Evolutionary conservation across 371 early-diverging fungal species (phyloP).

Genomic region (Mortierella sp.): DNA sequence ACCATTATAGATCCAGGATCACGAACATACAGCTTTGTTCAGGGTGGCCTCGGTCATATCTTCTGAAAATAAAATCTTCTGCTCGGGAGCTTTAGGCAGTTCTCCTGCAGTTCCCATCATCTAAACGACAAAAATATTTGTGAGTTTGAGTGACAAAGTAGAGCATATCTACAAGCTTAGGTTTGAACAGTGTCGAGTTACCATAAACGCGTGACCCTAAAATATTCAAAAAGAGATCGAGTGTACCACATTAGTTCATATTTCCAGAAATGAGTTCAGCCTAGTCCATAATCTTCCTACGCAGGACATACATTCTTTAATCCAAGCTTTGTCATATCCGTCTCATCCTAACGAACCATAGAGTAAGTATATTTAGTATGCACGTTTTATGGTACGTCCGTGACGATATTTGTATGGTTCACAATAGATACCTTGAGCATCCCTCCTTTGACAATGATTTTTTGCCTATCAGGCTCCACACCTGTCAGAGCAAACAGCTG

Average conservation of each 20-base stretch:
- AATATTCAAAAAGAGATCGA: neutral
- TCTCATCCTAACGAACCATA: slow-evolving; percentile 70
- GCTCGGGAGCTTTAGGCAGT: slow-evolving; percentile 79
- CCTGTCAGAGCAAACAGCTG: slow-evolving; percentile 94
- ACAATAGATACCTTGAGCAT: slow-evolving; percentile 80
- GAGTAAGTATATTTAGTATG: neutral
- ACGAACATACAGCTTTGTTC: slow-evolving; percentile 79
- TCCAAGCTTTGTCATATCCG: slow-evolving; percentile 74
- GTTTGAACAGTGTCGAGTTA: neutral
- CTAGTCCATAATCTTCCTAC: neutral
- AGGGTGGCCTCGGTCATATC: slow-evolving; percentile 92
- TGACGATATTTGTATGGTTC: neutral
- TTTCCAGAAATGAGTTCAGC: neutral
- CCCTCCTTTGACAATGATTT: slow-evolving; percentile 95
- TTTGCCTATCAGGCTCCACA: slow-evolving; percentile 94
- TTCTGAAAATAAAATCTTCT: slow-evolving; percentile 85
- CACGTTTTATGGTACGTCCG: neutral
- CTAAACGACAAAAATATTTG: slow-evolving; percentile 35
- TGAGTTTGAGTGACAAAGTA: too few relatives aligned
- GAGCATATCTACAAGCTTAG: too few relatives aligned
- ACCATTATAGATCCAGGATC: too few relatives aligned
- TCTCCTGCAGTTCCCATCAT: slow-evolving; percentile 98
- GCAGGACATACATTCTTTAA: slow-evolving; percentile 70
- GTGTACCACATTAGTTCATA: neutral
- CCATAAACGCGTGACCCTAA: slow-evolving; percentile 76